Evolutionary conservation across 2,329 filamentous ascomycete species (phyloP), one percentile per base, ranked within the genome.

Genomic region (Colletotrichum camelliae): DNA sequence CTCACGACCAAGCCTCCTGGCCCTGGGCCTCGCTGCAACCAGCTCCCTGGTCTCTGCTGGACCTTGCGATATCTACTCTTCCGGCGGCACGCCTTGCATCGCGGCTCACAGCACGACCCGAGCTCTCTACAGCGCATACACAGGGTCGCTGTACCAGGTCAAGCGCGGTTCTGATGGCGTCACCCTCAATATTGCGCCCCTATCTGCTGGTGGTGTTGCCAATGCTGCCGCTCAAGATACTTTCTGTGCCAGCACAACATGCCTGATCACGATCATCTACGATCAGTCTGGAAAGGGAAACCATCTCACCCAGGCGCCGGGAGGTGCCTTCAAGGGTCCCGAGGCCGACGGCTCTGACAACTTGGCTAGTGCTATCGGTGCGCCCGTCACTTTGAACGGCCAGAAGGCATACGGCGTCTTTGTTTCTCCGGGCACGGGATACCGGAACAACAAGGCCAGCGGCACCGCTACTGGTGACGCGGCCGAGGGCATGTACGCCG

Each of bases 61-160:
- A 15, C 91, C 92, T 10, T 93, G 91, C 78, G 92, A 93, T 77
- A 87, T 93, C 76, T 93, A 93, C 83, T 80, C 87, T 2, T 85
- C 87, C 0, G 91, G 90, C 1, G 87, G 87, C 67, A 92, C 90
- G 1, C 90, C 91, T n/a, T 93, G 92, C 78, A 84, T 93, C 13
- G 92, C 92, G 0, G 92, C 92, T 1, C 91, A 93, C 80, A 90
- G 90, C 81, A 93, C 91, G n/a, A 93, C 91, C 72, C 89, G 92
- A 5, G 90, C 91, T 18, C 82, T 93, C 8, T 93, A 93, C 82
- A 87, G 82, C 78, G 79, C 85, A 67, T 93, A 84, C 83, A 85
- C 68, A 9, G 89, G 90, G 5, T 67, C 89, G 0, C 88, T 93
- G 2, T 93, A 93, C 81, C 90, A 93, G 78, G 87, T 93, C 4